Percentiles rank a stretch among this genome's conserved stretches.
These are phyloP conservation scores for Fusarium napiforme DNA, from an alignment of 2,329 filamentous ascomycete species.

Conservation along the genomic window DNA sequence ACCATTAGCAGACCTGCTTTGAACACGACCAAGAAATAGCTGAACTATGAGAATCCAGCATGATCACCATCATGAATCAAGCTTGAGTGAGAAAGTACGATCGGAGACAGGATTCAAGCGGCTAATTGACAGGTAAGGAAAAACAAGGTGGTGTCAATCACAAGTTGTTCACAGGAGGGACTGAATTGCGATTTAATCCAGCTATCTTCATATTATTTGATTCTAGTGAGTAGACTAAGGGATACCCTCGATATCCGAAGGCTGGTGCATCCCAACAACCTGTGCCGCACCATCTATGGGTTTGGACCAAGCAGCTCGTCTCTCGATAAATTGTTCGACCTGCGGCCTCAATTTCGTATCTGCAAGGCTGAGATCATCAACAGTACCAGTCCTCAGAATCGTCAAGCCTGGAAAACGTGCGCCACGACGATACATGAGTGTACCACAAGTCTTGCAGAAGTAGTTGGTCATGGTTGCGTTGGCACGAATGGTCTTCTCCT, in stretches of 20 bases:
- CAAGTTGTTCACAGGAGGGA: background rate
- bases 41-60: background rate
- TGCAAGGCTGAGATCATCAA: constrained; percentile 69
- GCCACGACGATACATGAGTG: constrained; percentile 67
- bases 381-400: constrained; percentile 67
- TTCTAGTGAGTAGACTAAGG: background rate
- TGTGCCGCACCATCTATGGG: background rate
- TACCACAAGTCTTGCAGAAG: constrained; percentile 70
- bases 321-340: constrained; percentile 63
- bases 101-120: background rate
- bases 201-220: background rate
- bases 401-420: constrained; percentile 56
- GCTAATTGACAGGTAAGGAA: background rate
- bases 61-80: background rate
- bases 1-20: background rate
- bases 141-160: background rate
- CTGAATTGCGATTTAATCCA: background rate
- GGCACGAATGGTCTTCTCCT: background rate
- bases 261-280: background rate
- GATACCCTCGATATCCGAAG: background rate
- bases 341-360: constrained; percentile 66
- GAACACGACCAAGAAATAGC: background rate
- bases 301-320: constrained; percentile 56
- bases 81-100: no score
- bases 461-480: constrained; percentile 64